phyloP scores from a whole-genome alignment of 352 stramenopile species.

The Globisporangium middletonii region DNA sequence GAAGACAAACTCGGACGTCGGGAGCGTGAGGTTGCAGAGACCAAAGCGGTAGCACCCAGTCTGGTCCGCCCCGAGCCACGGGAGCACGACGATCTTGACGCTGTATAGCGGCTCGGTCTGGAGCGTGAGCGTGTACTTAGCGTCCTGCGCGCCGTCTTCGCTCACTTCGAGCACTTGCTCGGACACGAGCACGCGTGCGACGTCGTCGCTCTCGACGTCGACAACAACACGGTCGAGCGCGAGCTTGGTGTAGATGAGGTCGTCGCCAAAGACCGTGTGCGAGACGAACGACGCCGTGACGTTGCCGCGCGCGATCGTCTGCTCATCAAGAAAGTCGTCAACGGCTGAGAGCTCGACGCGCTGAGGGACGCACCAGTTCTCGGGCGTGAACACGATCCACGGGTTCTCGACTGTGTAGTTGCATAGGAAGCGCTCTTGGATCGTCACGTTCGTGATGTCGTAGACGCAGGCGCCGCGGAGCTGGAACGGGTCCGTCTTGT shows the following conservation, averaged over 20 bases:
- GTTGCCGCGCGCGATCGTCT: slow-evolving; percentile 27
- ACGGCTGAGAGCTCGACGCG: slow-evolving; percentile 37
- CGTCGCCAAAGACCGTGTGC: slow-evolving; percentile 56
- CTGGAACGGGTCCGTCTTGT: slow-evolving; percentile 39
- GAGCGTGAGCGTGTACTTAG: slow-evolving; percentile 44
- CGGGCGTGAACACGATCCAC: slow-evolving; percentile 66
- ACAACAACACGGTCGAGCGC: slow-evolving; percentile 32
- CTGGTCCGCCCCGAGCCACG: slow-evolving; percentile 52
- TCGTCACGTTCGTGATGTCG: slow-evolving; percentile 47
- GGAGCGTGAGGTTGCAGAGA: slow-evolving; percentile 65
- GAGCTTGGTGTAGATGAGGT: slow-evolving; percentile 52
- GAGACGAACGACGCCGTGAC: slow-evolving; percentile 58
- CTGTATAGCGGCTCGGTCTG: slow-evolving; percentile 54
- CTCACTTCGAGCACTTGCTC: slow-evolving; percentile 43
- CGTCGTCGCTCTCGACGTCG: slow-evolving; percentile 53
- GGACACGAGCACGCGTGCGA: slow-evolving; percentile 54
- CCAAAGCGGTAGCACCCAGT: slow-evolving; percentile 71
- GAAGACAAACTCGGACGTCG: slow-evolving; percentile 44
- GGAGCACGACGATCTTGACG: slow-evolving; percentile 56
- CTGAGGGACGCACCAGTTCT: slow-evolving; percentile 66
- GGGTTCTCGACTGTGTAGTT: slow-evolving; percentile 70
- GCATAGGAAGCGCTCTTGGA: slow-evolving; percentile 68
- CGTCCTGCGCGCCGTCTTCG: slow-evolving; percentile 38
- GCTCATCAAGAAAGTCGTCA: slow-evolving; percentile 61
- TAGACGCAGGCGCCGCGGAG: slow-evolving; percentile 62